phyloP scores from a whole-genome alignment of 2,329 filamentous ascomycete species.

The Neoarthrinium moseri region DNA sequence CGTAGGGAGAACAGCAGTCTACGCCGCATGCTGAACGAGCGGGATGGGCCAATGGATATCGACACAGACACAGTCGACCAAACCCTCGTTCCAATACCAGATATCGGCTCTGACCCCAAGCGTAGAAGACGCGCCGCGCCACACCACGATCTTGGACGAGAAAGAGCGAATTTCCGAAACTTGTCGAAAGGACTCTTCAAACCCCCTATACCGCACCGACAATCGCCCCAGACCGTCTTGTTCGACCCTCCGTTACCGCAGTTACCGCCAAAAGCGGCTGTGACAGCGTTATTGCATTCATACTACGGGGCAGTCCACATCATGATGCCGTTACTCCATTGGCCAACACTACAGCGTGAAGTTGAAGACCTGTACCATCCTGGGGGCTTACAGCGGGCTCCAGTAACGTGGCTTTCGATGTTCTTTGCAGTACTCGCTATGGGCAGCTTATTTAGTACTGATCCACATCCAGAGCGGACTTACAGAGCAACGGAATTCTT shows the following conservation, averaged over 20 bases:
- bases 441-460: slow-evolving; percentile 70
- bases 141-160: slow-evolving; percentile 68
- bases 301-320: slow-evolving; percentile 78
- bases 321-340: slow-evolving; percentile 83
- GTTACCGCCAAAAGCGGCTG: slow-evolving; percentile 67
- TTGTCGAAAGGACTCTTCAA: slow-evolving; percentile 80
- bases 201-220: slow-evolving; percentile 67
- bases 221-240: slow-evolving; percentile 39
- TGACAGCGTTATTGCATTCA: slow-evolving; percentile 70
- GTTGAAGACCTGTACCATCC: slow-evolving; percentile 75
- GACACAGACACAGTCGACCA: slow-evolving; percentile 49
- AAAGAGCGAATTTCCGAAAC: slow-evolving; percentile 69
- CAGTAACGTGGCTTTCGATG: slow-evolving; percentile 72
- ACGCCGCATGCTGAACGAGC: slow-evolving; percentile 59
- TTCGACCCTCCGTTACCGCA: slow-evolving; percentile 58
- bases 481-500: slow-evolving; percentile 62
- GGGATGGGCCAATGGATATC: slow-evolving; percentile 48
- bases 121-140: slow-evolving; percentile 60
- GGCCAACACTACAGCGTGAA: slow-evolving; percentile 75
- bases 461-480: slow-evolving; percentile 52
- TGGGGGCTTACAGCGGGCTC: slow-evolving; percentile 57
- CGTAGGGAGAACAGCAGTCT: slow-evolving; percentile 78
- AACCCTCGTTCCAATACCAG: slow-evolving; percentile 56
- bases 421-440: slow-evolving; percentile 84
- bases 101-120: slow-evolving; percentile 64